Base-by-base conservation (phyloP, 106 monocot genomes). In the Vanilla planifolia region DNA sequence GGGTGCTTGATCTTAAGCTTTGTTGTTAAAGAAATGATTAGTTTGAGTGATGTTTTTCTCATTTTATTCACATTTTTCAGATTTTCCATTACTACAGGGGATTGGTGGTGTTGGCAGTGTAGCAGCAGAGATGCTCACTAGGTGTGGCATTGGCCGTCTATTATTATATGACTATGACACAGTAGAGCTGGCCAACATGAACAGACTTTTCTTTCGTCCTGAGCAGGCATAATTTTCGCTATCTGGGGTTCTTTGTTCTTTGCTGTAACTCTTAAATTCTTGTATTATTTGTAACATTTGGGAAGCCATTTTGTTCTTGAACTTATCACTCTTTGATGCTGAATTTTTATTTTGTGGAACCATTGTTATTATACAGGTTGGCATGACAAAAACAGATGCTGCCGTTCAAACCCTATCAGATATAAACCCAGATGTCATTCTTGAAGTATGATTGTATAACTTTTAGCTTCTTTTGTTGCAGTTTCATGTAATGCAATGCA, bases 301-400 rank as follows among this genome's bases (percentile, higher is more conserved):
- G 30, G 29, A 8, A 3, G 15, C 0, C 11, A 34, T 32, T 58
- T 67, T 19, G 57, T 58, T 33, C 13, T 11, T 15, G 14, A 25
- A n/a, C 6, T 26, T 61, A 20, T 61, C 27, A 27, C 35, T 32
- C 35, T 45, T 65, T 28, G 19, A 4, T 8, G 36, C 21, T 22
- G 14, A 39, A 36, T 19, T 42, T 72, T 60, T 6, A 55, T 41
- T 60, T 28, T 35, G 17, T 23, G 34, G 16, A 52, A 4, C 32
- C 39, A 15, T 25, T 23, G 23, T 57, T 20, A 24, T 2, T 16
- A 60, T 71, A 33, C 70, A 96, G 95, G 95, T 84, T 63, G 95
- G 95, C 37, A 90, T 90, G 95, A 96, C 90, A 44, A 96, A 96
- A 71, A 96, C 95, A 24, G 95, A 96, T 86, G 95, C 90, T 68